Conservation (phyloP, 352 stramenopile species). For the Pythium biforme region DNA sequence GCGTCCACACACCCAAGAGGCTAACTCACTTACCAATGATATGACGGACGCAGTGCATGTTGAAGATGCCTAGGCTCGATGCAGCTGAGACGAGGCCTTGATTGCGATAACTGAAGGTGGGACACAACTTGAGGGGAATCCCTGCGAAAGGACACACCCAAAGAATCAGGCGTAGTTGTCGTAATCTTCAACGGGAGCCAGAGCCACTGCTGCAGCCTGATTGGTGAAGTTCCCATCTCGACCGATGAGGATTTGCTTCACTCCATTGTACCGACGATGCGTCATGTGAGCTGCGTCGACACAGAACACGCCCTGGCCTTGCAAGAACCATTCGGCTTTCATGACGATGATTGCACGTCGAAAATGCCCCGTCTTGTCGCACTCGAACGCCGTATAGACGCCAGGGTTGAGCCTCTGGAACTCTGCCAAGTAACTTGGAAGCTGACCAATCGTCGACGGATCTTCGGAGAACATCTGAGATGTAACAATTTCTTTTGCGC, state of each 20-base stretch:
- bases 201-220: conserved; percentile 18
- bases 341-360: conserved; percentile 13
- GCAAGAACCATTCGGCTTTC: conserved; percentile 6
- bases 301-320: conserved; percentile 18
- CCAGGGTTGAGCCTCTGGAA: conserved; percentile 1
- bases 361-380: conserved; percentile 9
- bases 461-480: conserved; percentile 7
- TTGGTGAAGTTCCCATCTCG: conserved; percentile 30
- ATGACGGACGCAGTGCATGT: conserved; percentile 25
- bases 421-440: conserved; percentile 4
- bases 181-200: conserved; percentile 16
- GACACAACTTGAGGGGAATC: conserved; percentile 13
- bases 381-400: background rate
- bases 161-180: conserved; percentile 31
- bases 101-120: conserved; percentile 26
- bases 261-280: conserved; percentile 29
- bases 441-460: conserved; percentile 1
- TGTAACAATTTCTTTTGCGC: background rate
- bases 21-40: conserved; percentile 19
- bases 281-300: conserved; percentile 33
- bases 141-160: conserved; percentile 1
- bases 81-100: conserved; percentile 9
- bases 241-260: conserved; percentile 24
- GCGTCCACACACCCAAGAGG: no score
- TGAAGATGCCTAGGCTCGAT: background rate